Percentiles rank a stretch among this genome's conserved stretches.
These are phyloP conservation scores for Ophiostoma pallidulum DNA, from an alignment of 2,329 filamentous ascomycete species.

Conservation along the genomic window DNA sequence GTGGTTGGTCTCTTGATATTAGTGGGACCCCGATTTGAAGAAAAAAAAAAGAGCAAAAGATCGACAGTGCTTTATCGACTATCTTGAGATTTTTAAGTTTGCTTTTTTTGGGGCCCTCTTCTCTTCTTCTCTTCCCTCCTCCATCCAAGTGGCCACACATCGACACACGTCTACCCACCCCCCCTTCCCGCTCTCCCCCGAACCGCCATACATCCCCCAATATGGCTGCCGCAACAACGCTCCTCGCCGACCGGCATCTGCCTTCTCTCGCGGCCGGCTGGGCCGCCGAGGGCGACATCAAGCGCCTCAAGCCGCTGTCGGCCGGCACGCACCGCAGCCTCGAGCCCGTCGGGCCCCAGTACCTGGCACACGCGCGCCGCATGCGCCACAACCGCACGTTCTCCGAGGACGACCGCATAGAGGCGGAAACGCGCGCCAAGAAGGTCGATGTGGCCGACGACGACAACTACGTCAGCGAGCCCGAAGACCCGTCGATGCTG, in stretches of 20 bases:
- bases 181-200: not conserved
- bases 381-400: slow-evolving; percentile 96
- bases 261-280: slow-evolving; percentile 72
- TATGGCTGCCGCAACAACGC: slow-evolving; percentile 54
- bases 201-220: slow-evolving; percentile 16
- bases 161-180: not conserved
- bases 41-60: too few relatives aligned
- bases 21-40: too few relatives aligned
- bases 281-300: slow-evolving; percentile 87
- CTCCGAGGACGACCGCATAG: slow-evolving; percentile 95
- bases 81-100: too few relatives aligned
- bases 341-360: slow-evolving; percentile 94
- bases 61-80: too few relatives aligned
- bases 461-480: slow-evolving; percentile 82
- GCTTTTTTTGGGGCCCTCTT: not conserved
- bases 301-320: slow-evolving; percentile 67
- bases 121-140: not conserved
- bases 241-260: slow-evolving; percentile 56
- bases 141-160: too few relatives aligned
- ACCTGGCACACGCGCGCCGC: slow-evolving; percentile 92
- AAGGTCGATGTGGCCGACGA: slow-evolving; percentile 86
- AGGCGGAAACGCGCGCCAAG: slow-evolving; percentile 89
- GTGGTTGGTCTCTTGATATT: too few relatives aligned
- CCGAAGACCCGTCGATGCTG: slow-evolving; percentile 87
- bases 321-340: slow-evolving; percentile 74